Conservation (phyloP, 257 asterid genomes). For the Lantana camara region DNA sequence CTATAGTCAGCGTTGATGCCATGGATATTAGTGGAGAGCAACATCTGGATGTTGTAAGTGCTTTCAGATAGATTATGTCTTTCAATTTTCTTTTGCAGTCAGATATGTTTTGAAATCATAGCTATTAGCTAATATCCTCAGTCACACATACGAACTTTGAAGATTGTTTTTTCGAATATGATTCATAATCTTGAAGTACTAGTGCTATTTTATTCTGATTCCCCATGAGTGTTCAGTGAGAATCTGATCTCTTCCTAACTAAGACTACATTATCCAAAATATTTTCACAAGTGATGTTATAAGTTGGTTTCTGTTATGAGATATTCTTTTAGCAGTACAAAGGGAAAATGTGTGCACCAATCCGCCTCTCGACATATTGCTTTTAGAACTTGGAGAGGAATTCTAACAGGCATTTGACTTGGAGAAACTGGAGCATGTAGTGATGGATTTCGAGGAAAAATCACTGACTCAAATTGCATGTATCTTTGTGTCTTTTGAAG, state of each 20-base stretch:
- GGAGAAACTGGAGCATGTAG: constrained; percentile 8
- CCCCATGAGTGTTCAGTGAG: constrained; percentile 9
- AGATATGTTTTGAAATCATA: constrained; percentile 7
- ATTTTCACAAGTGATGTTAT: not conserved
- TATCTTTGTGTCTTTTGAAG: constrained; percentile 18
- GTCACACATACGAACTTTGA: constrained; percentile 16
- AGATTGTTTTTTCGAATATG: constrained; percentile 5
- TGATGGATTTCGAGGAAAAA: constrained; percentile 15
- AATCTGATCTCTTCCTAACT: not conserved
- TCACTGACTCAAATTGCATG: not conserved
- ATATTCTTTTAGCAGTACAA: not conserved
- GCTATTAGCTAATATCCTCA: not conserved
- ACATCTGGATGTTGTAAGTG: constrained; percentile 94
- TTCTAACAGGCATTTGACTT: not conserved
- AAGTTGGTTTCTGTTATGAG: not conserved
- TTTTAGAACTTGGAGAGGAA: constrained; percentile 3
- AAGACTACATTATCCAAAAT: not conserved
- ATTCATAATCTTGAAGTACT: not conserved
- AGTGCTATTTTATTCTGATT: constrained; percentile 3
- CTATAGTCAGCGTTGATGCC: constrained; percentile 92
- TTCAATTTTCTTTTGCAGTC: constrained; percentile 9
- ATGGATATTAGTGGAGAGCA: constrained; percentile 99
- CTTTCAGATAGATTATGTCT: constrained; percentile 22
- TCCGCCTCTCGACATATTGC: constrained; percentile 14
- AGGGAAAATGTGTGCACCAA: not conserved